These are phyloP conservation scores for Pleurotus citrinopileatus DNA, from an alignment of 768 basidiomycete genomes.

Conservation along the genomic window DNA sequence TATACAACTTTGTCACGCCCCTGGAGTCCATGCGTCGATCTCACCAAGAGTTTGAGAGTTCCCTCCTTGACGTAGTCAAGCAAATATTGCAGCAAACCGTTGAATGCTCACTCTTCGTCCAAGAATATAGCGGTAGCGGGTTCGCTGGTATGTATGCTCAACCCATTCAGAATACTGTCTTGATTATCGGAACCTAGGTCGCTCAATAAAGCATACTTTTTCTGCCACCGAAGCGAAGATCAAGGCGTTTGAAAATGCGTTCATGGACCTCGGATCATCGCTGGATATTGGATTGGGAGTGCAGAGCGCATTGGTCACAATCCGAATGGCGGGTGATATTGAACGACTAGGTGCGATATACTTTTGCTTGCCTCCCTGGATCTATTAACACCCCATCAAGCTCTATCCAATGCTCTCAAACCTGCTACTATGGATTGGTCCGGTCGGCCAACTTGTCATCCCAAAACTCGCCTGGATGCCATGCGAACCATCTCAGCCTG, in stretches of 20 bases:
- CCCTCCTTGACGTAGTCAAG: constrained; percentile 16
- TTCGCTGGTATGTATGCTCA: constrained; percentile 24
- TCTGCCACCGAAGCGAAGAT: background rate
- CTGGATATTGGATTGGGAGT: background rate
- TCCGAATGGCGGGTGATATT: background rate
- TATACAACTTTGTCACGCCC: constrained; percentile 28
- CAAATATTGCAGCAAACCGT: constrained; percentile 28
- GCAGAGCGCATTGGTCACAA: background rate
- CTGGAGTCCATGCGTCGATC: constrained; percentile 24
- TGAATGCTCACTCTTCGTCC: constrained; percentile 34
- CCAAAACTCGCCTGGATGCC: constrained; percentile 1
- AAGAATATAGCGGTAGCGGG: constrained; percentile 30
- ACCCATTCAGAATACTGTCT: background rate
- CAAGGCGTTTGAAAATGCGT: background rate
- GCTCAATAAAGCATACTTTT: background rate
- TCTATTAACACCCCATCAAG: background rate
- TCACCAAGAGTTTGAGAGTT: constrained; percentile 22
- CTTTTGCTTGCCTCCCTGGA: background rate
- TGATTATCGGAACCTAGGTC: background rate
- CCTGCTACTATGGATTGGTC: constrained; percentile 8
- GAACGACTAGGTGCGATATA: background rate
- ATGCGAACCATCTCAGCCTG: constrained; percentile 7
- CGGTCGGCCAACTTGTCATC: constrained; percentile 5
- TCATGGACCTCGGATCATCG: background rate
- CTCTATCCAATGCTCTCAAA: background rate